Percentiles rank a stretch among this genome's conserved stretches.
Evolutionary conservation across 2,329 filamentous ascomycete genomes (phyloP).

Genomic region (Raffaelea albimanens): DNA sequence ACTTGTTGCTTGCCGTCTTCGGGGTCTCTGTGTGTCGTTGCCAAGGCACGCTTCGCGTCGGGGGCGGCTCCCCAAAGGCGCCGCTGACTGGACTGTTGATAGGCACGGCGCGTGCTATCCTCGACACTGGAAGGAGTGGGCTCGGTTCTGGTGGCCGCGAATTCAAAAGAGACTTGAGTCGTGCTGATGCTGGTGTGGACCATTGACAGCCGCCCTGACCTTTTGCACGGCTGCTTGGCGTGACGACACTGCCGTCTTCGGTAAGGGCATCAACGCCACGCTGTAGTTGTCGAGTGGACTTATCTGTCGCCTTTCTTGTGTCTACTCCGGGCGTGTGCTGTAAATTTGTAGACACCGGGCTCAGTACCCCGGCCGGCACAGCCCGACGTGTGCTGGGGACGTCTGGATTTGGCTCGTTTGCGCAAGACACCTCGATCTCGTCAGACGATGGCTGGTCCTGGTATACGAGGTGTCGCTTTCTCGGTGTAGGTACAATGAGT

Average conservation of each 20-base stretch:
- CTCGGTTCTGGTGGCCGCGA: slow-evolving; percentile 9
- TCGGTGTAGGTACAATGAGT: slow-evolving; percentile 31
- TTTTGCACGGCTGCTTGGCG: neutral
- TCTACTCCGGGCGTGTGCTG: neutral
- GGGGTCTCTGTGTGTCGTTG: neutral
- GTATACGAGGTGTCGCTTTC: slow-evolving; percentile 20
- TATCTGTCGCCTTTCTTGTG: neutral
- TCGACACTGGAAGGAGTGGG: slow-evolving; percentile 3
- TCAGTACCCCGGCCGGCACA: neutral
- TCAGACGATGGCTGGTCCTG: neutral
- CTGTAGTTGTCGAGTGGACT: slow-evolving; percentile 1
- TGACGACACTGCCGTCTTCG: neutral
- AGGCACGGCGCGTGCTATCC: neutral
- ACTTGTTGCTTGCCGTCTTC: neutral
- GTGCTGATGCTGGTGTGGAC: neutral
- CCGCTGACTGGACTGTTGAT: slow-evolving; percentile 2
- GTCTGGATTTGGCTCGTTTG: neutral
- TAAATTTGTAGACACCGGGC: slow-evolving; percentile 7
- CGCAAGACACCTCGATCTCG: neutral
- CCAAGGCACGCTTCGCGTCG: slow-evolving; percentile 3
- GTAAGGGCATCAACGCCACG: slow-evolving; percentile 7
- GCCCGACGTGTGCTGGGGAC: neutral
- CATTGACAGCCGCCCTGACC: neutral
- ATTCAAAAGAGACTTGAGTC: slow-evolving; percentile 10
- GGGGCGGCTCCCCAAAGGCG: slow-evolving; percentile 8